These are phyloP conservation scores for Wallacemonas sp. DNA, from an alignment of 208 protist genomes.

Conservation along the genomic window DNA sequence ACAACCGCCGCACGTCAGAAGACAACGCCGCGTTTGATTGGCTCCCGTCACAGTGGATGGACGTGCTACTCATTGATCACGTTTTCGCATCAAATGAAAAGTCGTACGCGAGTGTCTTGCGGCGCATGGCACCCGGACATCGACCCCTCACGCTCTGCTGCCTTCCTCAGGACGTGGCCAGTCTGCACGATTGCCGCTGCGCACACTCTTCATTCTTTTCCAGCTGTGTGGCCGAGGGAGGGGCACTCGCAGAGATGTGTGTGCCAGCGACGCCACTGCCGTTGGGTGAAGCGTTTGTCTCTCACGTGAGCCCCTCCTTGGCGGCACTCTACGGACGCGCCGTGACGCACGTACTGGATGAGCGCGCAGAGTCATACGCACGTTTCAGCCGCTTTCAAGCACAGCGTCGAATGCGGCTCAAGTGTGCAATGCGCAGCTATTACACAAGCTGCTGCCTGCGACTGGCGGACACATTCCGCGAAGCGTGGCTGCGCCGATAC, in stretches of 20 bases:
- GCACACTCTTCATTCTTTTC: too few species aligned
- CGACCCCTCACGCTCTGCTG: background rate
- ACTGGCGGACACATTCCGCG: background rate
- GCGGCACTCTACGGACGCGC: background rate
- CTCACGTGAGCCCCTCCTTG: background rate
- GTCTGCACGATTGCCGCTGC: background rate
- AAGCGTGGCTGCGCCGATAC: background rate
- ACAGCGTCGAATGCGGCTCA: constrained; percentile 1
- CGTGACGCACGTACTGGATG: background rate
- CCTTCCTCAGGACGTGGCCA: background rate
- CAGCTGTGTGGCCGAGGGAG: too few species aligned
- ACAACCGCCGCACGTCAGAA: background rate
- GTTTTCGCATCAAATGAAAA: constrained; percentile 1
- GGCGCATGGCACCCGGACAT: background rate
- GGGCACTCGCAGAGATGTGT: too few species aligned
- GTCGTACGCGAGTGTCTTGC: background rate
- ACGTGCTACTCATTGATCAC: background rate
- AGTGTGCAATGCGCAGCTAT: constrained; percentile 14
- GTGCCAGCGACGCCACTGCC: background rate
- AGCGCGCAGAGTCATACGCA: background rate
- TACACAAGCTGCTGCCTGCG: constrained; percentile 1
- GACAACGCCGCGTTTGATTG: background rate
- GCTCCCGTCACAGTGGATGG: constrained; percentile 6
- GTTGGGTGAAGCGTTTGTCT: background rate
- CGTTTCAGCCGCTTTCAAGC: constrained; percentile 7